Percentiles rank a stretch among this genome's conserved stretches.
Evolutionary conservation across 148 eudicot genomes (phyloP).

Genomic region (Chenopodium album): DNA sequence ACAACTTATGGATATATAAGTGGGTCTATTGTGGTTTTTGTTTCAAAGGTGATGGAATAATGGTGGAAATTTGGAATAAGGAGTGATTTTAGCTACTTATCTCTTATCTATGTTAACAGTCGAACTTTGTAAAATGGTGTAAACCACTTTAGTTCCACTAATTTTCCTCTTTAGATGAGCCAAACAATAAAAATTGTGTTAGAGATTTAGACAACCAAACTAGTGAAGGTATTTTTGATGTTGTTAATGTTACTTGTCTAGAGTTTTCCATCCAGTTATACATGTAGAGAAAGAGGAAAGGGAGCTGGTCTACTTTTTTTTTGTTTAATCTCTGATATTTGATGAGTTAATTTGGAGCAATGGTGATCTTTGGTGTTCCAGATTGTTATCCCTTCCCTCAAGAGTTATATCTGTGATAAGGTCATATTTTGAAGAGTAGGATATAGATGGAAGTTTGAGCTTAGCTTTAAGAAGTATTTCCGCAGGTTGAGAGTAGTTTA

Average conservation of each 20-base stretch:
- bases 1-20: too few relatives aligned
- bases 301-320: background rate
- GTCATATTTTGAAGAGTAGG: background rate
- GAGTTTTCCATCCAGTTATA: background rate
- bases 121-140: too few relatives aligned
- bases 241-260: background rate
- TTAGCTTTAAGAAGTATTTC: background rate
- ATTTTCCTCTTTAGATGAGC: background rate
- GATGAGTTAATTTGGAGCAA: background rate
- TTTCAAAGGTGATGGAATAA: too few relatives aligned
- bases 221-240: too few relatives aligned
- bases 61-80: too few relatives aligned
- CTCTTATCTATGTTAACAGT: too few relatives aligned
- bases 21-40: too few relatives aligned
- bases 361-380: background rate
- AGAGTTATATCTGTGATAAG: background rate
- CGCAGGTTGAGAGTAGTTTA: background rate
- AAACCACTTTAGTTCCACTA: too few relatives aligned
- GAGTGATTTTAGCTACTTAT: too few relatives aligned
- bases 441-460: background rate
- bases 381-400: background rate
- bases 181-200: background rate
- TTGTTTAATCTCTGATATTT: background rate
- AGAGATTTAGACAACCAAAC: background rate
- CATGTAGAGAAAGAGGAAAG: too few relatives aligned